Conservation (phyloP, 148 eudicot species). For the Cornus controversa region DNA sequence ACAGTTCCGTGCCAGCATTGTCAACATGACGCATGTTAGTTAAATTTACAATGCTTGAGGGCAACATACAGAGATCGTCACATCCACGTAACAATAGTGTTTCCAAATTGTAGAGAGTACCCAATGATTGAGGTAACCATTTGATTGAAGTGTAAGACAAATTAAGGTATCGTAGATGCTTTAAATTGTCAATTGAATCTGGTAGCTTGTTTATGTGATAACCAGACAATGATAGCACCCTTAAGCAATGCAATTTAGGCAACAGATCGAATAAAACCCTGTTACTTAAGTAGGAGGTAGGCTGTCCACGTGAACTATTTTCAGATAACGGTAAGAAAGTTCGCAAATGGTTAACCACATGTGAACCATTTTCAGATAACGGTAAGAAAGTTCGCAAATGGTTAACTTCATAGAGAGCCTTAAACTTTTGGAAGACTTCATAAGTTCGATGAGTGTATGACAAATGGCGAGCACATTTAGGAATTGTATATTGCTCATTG, state of each 20-base stretch:
- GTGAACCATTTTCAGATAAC: neutral
- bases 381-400: neutral
- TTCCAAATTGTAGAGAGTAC: conserved; percentile 10
- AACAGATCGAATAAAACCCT: neutral
- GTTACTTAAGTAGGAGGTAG: neutral
- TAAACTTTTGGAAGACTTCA: neutral
- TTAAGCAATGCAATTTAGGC: neutral
- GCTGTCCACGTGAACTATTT: neutral
- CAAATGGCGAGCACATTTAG: neutral
- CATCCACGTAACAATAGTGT: neutral
- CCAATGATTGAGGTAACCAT: conserved; percentile 6
- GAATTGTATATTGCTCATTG: neutral
- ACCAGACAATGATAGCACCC: neutral
- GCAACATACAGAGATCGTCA: neutral
- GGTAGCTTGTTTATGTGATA: neutral
- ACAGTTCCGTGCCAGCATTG: no score
- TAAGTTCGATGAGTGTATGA: neutral
- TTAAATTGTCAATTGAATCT: conserved; percentile 2
- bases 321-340: neutral
- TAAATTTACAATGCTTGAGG: neutral
- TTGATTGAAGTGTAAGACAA: conserved; percentile 2
- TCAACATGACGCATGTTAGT: no score
- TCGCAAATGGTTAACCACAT: no score
- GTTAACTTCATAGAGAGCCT: neutral
- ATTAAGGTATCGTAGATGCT: conserved; percentile 18